Percentiles rank a stretch among this genome's conserved stretches.
These are phyloP conservation scores for Pichia rugopelliculosa DNA, from an alignment of 805 yeast species.

Conservation along the genomic window DNA sequence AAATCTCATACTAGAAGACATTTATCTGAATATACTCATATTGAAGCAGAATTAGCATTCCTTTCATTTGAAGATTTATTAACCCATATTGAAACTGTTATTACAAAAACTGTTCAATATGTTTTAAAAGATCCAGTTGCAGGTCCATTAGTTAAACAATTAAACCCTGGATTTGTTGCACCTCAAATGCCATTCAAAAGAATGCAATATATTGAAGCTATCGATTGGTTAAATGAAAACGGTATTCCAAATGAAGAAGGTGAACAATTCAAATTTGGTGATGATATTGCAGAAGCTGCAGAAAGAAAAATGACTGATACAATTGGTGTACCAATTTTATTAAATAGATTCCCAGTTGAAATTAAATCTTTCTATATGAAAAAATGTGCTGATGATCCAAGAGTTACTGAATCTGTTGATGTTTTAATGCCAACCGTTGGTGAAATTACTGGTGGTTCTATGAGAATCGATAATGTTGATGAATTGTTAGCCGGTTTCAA, in stretches of 20 bases:
- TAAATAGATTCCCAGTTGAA: constrained; percentile 92
- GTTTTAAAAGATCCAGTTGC: constrained; percentile 87
- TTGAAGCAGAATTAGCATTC: constrained; percentile 91
- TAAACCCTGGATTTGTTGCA: constrained; percentile 84
- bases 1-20: constrained; percentile 98
- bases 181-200: constrained; percentile 87
- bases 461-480: constrained; percentile 82
- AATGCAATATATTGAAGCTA: constrained; percentile 83
- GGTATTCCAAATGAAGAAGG: constrained; percentile 93
- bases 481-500: constrained; percentile 86
- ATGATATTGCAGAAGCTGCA: constrained; percentile 98
- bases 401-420: constrained; percentile 97
- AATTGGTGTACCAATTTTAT: constrained; percentile 85
- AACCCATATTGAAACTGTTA: constrained; percentile 72
- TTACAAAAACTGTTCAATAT: constrained; percentile 61
- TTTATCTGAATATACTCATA: constrained; percentile 91
- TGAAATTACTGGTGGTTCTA: constrained; percentile 97
- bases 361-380: constrained; percentile 98
- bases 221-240: constrained; percentile 95
- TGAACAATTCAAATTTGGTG: constrained; percentile 89
- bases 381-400: constrained; percentile 78
- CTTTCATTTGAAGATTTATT: constrained; percentile 80
- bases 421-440: constrained; percentile 99
- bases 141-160: constrained; percentile 80
- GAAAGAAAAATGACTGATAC: constrained; percentile 98